Evolutionary conservation across 805 yeast genomes (phyloP), one percentile per base, ranked within the genome.

Genomic region (Myxozyma udenii): DNA sequence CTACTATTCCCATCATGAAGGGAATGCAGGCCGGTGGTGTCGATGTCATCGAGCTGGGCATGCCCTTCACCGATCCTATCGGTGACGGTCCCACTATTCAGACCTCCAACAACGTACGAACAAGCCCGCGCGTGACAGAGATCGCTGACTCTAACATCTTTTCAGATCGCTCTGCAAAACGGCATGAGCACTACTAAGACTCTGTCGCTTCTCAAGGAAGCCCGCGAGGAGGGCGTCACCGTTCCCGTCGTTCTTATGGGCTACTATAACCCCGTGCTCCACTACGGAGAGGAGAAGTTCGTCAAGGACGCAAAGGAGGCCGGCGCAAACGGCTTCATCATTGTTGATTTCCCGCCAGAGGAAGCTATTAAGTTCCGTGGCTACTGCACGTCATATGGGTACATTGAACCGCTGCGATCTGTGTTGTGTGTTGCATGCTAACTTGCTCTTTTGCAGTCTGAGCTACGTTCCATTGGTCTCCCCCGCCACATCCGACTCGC

Each of bases 41-140:
- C 35, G 98, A 93, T 66, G 78, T 93, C 56, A 87, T 93, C 61
- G 99, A 93, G 72, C 73, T 93, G 42, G 98, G 99, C 57, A 73
- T 93, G 67, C 99, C 99, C 43, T 93, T 93, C 69, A 84, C 96
- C 21, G 99, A 93, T 68, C 98, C 99, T 35, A 89, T 93, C 68
- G 99, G 98, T 30, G 99, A 93, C 69, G 99, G 99, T 43, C 95
- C 98, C 36, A 87, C 95, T 16, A 93, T 93, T 64, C 98, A 93
- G 73, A 81, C 74, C 30, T 88, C 98, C 35, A 90, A 90, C 72
- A 79, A 79, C 19, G 74, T 72, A 52, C 4, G 57, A 36, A 11
- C n/a, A n/a, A n/a, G n/a, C n/a, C n/a, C n/a, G n/a, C n/a, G n/a
- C n/a, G n/a, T n/a, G n/a, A n/a, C n/a, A 7, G 32, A 28, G 32